phyloP scores from a whole-genome alignment of 768 basidiomycete species.

The Psilocybe sp. region DNA sequence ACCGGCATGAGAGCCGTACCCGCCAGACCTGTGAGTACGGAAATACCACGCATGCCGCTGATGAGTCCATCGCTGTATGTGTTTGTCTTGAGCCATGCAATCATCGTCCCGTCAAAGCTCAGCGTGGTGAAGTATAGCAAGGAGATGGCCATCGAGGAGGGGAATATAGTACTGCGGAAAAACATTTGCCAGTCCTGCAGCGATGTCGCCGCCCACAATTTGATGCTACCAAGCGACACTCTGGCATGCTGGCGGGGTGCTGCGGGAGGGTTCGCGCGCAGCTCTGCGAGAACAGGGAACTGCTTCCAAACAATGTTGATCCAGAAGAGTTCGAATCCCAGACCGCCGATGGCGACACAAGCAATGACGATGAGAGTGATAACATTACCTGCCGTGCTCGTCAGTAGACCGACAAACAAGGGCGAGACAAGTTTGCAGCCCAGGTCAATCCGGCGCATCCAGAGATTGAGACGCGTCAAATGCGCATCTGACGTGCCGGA shows the following conservation, averaged over 20 bases:
- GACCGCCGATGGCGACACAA: conserved; percentile 29
- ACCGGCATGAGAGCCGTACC: conserved; percentile 44
- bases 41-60: conserved; percentile 45
- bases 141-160: conserved; percentile 9
- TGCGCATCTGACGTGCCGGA: conserved; percentile 26
- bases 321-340: conserved; percentile 34
- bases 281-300: conserved; percentile 27
- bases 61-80: conserved; percentile 44
- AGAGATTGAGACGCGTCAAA: conserved; percentile 43
- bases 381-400: conserved; percentile 29
- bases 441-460: conserved; percentile 39
- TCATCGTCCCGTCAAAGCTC: conserved; percentile 50
- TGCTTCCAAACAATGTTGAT: conserved; percentile 31
- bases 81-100: conserved; percentile 45
- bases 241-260: too few species aligned
- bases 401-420: conserved; percentile 47
- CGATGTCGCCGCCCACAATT: conserved; percentile 21
- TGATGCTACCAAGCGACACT: background rate
- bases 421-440: conserved; percentile 49
- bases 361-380: conserved; percentile 31
- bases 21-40: conserved; percentile 41
- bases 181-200: conserved; percentile 10
- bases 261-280: too few species aligned
- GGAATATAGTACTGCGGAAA: conserved; percentile 16
- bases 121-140: conserved; percentile 12